Base-by-base conservation (phyloP, 352 stramenopile species). In the Phytophthora brassicae region DNA sequence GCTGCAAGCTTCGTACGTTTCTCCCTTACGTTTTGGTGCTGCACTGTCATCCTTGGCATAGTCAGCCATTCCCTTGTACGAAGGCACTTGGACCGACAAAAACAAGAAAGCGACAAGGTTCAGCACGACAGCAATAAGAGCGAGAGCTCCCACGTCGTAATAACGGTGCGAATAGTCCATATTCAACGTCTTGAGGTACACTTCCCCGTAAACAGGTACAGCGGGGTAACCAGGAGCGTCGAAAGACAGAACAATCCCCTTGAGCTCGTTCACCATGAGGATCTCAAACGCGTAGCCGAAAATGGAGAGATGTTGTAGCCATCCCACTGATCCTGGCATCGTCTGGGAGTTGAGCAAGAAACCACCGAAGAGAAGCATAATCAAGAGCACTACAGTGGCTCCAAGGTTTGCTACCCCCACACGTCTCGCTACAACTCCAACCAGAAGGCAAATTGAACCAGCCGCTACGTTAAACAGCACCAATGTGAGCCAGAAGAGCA, bases 251-350 rank as follows among this genome's bases (percentile, higher is more conserved):
- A 89, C 59, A 31, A 90, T 53, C 0, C 81, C 79, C 49, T 86
- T 80, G 17, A 90, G 73, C 56, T 90, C 81, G 60, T 89, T 90
- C 16, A 79, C 87, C 77, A 90, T 88, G 60, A 90, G 74, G 49
- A 90, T 84, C 57, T 92, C 84, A 43, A 90, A 92, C 36, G 77
- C 84, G 56, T 92, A 92, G 53, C 75, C 86, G 58, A 90, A 92
- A 64, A 90, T 86, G 14, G 81, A 91, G 19, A 90, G 68, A 48
- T 87, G 77, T 53, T 90, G 81, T 47, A 92, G 39, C 76, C 77
- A 89, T 9, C 60, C 77, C 6, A 88, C 73, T 22, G 49, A 74
- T 36, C 53, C 47, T 14, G 73, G 76, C 75, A 92, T 89, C 16
- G 79, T 86, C 68, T 90, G 72, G 6, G 83, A 73, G 56, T 92